Evolutionary conservation across 208 protist species (phyloP).

Genomic region (Trypanosoma scelopori): DNA sequence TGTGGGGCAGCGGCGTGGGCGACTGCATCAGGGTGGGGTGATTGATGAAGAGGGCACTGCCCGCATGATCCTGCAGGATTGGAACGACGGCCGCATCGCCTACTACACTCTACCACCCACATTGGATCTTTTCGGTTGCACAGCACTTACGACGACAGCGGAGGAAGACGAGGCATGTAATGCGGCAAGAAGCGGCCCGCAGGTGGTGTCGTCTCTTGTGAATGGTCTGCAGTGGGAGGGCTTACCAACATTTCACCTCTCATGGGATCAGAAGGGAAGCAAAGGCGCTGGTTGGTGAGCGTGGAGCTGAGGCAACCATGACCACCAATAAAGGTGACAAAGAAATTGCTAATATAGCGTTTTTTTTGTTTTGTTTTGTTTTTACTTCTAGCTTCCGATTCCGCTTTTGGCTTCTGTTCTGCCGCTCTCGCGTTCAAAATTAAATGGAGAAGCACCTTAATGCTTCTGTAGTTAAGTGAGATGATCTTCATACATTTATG

Average conservation of each 20-base stretch:
- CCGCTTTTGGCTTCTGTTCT: background rate
- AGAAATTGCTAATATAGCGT: too few species aligned
- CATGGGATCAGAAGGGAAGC: slow-evolving; percentile 33
- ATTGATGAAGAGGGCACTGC: slow-evolving; percentile 92
- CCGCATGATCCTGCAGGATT: slow-evolving; percentile 93
- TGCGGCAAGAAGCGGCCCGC: slow-evolving; percentile 20
- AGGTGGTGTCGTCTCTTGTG: slow-evolving; percentile 41
- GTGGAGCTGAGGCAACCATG: too few species aligned
- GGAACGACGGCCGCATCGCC: slow-evolving; percentile 94
- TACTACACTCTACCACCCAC: slow-evolving; percentile 95
- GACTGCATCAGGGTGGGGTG: slow-evolving; percentile 81
- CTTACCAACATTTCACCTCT: slow-evolving; percentile 87
- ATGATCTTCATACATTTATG: background rate
- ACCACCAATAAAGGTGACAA: too few species aligned
- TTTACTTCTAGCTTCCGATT: background rate
- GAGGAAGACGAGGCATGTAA: slow-evolving; percentile 17
- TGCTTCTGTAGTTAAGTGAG: background rate
- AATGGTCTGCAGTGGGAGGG: slow-evolving; percentile 72
- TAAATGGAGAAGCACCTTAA: background rate
- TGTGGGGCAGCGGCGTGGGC: slow-evolving; percentile 78
- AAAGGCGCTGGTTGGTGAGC: background rate
- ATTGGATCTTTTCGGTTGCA: slow-evolving; percentile 51
- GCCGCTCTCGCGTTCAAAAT: background rate
- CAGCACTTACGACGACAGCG: slow-evolving; percentile 18
- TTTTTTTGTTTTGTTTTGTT: too few species aligned